A percentile compares a stretch with the other conserved stretches of the same genome.
Conservation (phyloP, 1,139 yeast genomes). For the Pichia sp. region DNA sequence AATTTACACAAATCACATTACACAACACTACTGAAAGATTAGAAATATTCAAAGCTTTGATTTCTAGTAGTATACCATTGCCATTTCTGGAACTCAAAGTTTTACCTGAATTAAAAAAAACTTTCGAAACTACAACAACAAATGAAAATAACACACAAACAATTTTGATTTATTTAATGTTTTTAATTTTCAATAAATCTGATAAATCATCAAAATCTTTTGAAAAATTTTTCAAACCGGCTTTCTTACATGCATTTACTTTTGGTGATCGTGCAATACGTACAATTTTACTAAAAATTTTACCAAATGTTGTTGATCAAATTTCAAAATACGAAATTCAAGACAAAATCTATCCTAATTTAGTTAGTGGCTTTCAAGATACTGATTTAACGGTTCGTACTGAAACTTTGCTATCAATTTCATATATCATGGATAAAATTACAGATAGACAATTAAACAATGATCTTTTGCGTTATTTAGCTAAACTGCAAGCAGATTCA, state of each 20-base stretch:
- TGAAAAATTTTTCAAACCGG: slow-evolving; percentile 47
- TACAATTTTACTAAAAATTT: slow-evolving; percentile 55
- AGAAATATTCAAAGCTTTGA: slow-evolving; percentile 43
- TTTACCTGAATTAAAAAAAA: slow-evolving; percentile 59
- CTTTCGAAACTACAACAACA: slow-evolving; percentile 25
- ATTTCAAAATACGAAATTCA: slow-evolving; percentile 60
- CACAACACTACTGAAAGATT: slow-evolving; percentile 46
- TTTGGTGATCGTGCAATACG: slow-evolving; percentile 73
- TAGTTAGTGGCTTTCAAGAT: slow-evolving; percentile 78
- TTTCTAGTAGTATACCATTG: slow-evolving; percentile 37
- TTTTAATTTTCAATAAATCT: slow-evolving; percentile 31
- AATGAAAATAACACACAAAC: slow-evolving; percentile 29
- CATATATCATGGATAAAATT: slow-evolving; percentile 57
- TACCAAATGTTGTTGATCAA: slow-evolving; percentile 49
- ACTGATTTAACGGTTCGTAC: slow-evolving; percentile 75
- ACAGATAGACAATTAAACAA: slow-evolving; percentile 80
- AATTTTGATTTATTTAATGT: slow-evolving; percentile 40
- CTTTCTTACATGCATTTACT: slow-evolving; percentile 55
- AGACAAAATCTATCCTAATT: slow-evolving; percentile 58
- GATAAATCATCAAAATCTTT: slow-evolving; percentile 23
- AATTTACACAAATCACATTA: slow-evolving; percentile 48
- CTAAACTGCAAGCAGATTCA: slow-evolving; percentile 82
- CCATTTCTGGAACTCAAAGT: slow-evolving; percentile 57
- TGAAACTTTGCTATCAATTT: slow-evolving; percentile 68
- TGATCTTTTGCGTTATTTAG: slow-evolving; percentile 72